Evolutionary conservation across 257 asterid species (phyloP), one percentile per base, ranked within the genome.

Genomic region (Solanum ossicruentum): DNA sequence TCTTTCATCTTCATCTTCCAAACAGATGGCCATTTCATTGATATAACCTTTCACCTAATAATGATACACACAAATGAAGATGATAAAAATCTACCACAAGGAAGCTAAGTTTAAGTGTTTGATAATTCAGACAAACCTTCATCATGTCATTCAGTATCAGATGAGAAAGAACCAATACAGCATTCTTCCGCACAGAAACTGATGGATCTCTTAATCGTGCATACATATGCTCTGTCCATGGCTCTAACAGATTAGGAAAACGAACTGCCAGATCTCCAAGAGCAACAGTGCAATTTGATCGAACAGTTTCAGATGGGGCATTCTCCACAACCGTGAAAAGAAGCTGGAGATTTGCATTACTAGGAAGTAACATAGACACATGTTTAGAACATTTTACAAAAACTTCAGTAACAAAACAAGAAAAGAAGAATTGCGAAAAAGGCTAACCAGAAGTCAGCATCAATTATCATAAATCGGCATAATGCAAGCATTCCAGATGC

Each of bases 151-250:
- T 96, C 84, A 96, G 86, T 67, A 96, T 96, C 85, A 96, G 99
- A 87, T 96, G 99, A 84, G 99, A 96, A 81, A 96, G 98, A 90
- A 96, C 98, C 94, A 96, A 85, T 51, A 96, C 97, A 18, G 98
- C 96, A 89, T 93, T 95, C 91, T 96, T 96, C 81, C 98, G 66
- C 87, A 96, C 99, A 66, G 95, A 87, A 69, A 85, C 91, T 67
- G 99, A 92, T 66, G 90, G 92, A 91, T 96, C 99, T 60, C 94
- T 93, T 77, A 96, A 93, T 54, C 99, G 95, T 81, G 97, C 93
- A 85, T 96, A 96, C 97, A 93, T 95, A 87, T 96, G 91, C 92
- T 96, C 98, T 45, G 99, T 96, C 98, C 99, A 96, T 83, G 99
- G 99, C 91, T 96, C 98, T 89, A 96, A 88, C 77, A 95, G 89